These are phyloP conservation scores for Moricandia arvensis DNA, from an alignment of 345 rosid genomes.

Conservation along the genomic window DNA sequence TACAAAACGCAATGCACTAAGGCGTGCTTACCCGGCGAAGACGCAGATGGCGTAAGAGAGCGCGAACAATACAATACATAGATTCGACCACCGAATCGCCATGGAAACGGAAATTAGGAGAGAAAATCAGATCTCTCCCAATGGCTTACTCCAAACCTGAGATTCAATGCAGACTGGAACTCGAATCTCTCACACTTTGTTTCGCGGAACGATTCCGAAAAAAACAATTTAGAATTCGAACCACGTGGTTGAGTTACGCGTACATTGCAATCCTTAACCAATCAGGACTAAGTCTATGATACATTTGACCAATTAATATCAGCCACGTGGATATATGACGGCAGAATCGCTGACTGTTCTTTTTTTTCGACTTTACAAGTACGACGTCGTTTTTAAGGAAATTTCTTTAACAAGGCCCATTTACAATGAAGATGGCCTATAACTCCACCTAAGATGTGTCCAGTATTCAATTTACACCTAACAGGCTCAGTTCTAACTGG, in stretches of 20 bases:
- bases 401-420: background rate
- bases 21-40: slow-evolving; percentile 55
- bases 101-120: slow-evolving; percentile 46
- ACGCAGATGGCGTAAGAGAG: slow-evolving; percentile 46
- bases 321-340: slow-evolving; percentile 9
- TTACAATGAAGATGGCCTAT: background rate
- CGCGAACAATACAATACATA: slow-evolving; percentile 52
- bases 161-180: background rate
- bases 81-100: slow-evolving; percentile 52
- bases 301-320: background rate
- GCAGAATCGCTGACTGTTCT: slow-evolving; percentile 20
- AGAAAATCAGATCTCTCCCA: slow-evolving; percentile 46
- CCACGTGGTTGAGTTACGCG: slow-evolving; percentile 21
- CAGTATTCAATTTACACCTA: no score
- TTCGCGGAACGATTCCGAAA: no score
- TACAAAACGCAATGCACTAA: background rate
- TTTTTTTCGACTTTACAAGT: background rate
- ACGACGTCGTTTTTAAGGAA: background rate
- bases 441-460: no score
- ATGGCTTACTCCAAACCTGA: background rate
- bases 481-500: no score
- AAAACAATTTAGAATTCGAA: slow-evolving; percentile 16
- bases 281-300: slow-evolving; percentile 30
- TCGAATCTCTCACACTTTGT: slow-evolving; percentile 18
- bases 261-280: slow-evolving; percentile 23